These are phyloP conservation scores for Syncephalis plumigaleata DNA, from an alignment of 371 early-diverging fungal genomes.

Conservation along the genomic window DNA sequence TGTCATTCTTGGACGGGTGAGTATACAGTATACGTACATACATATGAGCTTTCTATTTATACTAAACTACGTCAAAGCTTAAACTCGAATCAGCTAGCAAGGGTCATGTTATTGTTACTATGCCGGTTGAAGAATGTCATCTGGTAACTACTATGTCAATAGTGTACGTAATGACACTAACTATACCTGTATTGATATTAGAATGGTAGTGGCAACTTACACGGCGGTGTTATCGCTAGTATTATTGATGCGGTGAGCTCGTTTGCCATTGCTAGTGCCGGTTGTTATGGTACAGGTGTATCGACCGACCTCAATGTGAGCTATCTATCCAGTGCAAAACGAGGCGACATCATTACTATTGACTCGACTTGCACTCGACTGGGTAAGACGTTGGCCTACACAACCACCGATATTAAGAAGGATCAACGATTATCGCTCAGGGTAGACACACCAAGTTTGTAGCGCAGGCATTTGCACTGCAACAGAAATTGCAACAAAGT, in stretches of 20 bases:
- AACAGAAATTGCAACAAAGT: no score
- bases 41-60: no score
- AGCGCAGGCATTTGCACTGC: not conserved
- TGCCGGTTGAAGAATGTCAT: no score
- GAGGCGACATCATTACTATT: slow-evolving; percentile 18
- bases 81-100: no score
- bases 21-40: no score
- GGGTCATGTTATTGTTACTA: no score
- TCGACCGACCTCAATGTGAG: slow-evolving; percentile 36
- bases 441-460: slow-evolving; percentile 49
- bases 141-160: no score
- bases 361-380: slow-evolving; percentile 34
- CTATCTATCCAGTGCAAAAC: slow-evolving; percentile 20
- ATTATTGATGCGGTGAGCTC: slow-evolving; percentile 41
- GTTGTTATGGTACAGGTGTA: slow-evolving; percentile 36
- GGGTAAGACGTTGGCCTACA: slow-evolving; percentile 41
- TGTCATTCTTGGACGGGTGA: no score
- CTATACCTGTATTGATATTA: no score
- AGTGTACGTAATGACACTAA: no score
- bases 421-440: slow-evolving; percentile 20
- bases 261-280: slow-evolving; percentile 33
- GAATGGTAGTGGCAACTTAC: slow-evolving; percentile 35
- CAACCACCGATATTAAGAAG: slow-evolving; percentile 25
- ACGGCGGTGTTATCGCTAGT: slow-evolving; percentile 40
- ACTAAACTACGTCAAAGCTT: no score